Evolutionary conservation across 345 rosid genomes (phyloP), one percentile per base, ranked within the genome.

Genomic region (Euphorbia pulcherrima): DNA sequence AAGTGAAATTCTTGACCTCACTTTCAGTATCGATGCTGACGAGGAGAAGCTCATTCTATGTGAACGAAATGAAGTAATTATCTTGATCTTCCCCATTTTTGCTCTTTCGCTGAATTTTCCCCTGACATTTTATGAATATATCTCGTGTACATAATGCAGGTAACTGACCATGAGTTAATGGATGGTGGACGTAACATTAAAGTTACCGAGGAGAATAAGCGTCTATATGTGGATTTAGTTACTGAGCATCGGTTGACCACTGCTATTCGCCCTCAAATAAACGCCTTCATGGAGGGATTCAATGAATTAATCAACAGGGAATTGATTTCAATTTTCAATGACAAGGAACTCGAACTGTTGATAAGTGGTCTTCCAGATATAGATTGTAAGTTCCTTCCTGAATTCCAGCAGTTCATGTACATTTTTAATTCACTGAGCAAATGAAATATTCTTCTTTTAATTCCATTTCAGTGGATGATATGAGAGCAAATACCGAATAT

Each of bases 291-390:
- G 74, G 97, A 90, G 64, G 98, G 98, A 62, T 90, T 93, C 79
- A 82, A 35, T 50, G 98, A 93, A 76, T 73, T 93, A 68, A 88
- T 93, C 71, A 82, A 74, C 8, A 71, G 86, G 77, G 97, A 93
- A 29, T 79, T 93, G 58, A 89, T 93, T 71, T 83, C 98, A 10
- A 89, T 90, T 63, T 93, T 93, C 60, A 82, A 93, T 65, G 98
- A 93, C 82, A 93, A 93, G 86, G 98, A 93, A 67, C 65, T 89
- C 80, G 98, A 93, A 77, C 80, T 93, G 64, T 79, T 93, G 72
- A 89, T 93, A 60, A 93, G 98, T 48, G 98, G 97, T 33, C 96
- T 93, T 78, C 98, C 96, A 3, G 98, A 93, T 76, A 93, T 90
- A 12, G 98, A 93, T 72, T 76, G 98, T 93, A 74, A 84, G 97